Evolutionary conservation across 1,284 basidiomycete species (phyloP), one percentile per base, ranked within the genome.

Genomic region (Austropuccinia psidii): DNA sequence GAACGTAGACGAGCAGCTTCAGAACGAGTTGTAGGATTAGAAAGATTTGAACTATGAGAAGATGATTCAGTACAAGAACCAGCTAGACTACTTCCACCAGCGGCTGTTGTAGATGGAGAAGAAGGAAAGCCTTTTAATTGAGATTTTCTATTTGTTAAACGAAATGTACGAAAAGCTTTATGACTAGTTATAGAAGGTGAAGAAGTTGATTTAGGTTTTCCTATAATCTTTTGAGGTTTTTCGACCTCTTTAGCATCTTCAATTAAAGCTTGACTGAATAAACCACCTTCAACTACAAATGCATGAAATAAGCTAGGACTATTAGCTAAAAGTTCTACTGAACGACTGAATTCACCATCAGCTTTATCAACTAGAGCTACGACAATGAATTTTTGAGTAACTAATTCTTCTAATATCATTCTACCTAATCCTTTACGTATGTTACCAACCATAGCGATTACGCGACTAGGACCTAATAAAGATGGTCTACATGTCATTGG

Each of bases 401-500:
- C 67, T 11, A 69, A 43, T 35, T 69, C 67, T 47, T 69, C 67
- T 17, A 69, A 17, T 8, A 69, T 60, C 52, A 69, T 47, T 29
- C 67, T 35, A 6, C 67, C 67, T 31, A 69, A 45, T 1, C 67
- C 67, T 7, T 31, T 9, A 2, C 67, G 54, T 1, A 69, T 58
- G 54, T 55, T 47, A 9, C 29, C 76, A 76, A 77, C 60, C 15
- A 61, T 55, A n/a, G 67, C 43, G 35, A 57, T 41, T 37, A 43
- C 50, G 13, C 57, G 29, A 31, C 73, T 79, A 69, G 76, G 79
- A 76, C 74, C 76, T 75, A 66, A 35, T 66, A 74, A 39, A 76
- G 78, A 76, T 75, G n/a, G 76, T 75, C 84, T 37, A 9, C 79
- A 84, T 83, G 77, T 87, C 85, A 82, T 86, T 77, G 83, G 85